A percentile compares a stretch with the other conserved stretches of the same genome.
Evolutionary conservation across 305 asterid genomes (phyloP).

Genomic region (Fraxinus dipetala): DNA sequence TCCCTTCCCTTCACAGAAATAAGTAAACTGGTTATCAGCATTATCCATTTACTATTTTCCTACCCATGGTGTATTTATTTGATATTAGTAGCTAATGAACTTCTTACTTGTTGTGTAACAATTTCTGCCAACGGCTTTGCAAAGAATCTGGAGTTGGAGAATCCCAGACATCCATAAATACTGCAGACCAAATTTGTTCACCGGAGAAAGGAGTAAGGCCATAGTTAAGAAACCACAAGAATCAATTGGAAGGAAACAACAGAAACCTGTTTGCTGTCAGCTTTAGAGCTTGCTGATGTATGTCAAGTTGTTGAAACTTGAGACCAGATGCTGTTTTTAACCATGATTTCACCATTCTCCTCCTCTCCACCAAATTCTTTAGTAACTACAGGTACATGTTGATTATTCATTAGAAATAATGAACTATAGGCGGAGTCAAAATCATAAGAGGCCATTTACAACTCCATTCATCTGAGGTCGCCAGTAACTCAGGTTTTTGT

Average conservation of each 20-base stretch:
- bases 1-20: conserved; percentile 80
- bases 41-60: conserved; percentile 16
- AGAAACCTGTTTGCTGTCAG: conserved; percentile 94
- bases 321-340: conserved; percentile 82
- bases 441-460: not conserved
- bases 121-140: conserved; percentile 97
- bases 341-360: conserved; percentile 72
- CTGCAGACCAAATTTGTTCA: conserved; percentile 40
- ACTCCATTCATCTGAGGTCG: not conserved
- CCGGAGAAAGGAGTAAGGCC: not conserved
- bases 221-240: conserved; percentile 7
- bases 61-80: conserved; percentile 5
- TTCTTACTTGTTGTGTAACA: conserved; percentile 75
- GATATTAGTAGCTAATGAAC: conserved; percentile 15
- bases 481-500: not conserved
- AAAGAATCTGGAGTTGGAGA: conserved; percentile 90
- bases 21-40: conserved; percentile 24
- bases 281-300: conserved; percentile 94
- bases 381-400: conserved; percentile 54
- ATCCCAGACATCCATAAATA: conserved; percentile 98
- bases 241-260: conserved; percentile 12
- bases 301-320: conserved; percentile 86
- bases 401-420: conserved; percentile 1
- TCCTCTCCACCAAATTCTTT: conserved; percentile 81
- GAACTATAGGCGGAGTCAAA: not conserved